Conservation (phyloP, 2,329 filamentous ascomycete genomes). For the Acrocalymma vagum region DNA sequence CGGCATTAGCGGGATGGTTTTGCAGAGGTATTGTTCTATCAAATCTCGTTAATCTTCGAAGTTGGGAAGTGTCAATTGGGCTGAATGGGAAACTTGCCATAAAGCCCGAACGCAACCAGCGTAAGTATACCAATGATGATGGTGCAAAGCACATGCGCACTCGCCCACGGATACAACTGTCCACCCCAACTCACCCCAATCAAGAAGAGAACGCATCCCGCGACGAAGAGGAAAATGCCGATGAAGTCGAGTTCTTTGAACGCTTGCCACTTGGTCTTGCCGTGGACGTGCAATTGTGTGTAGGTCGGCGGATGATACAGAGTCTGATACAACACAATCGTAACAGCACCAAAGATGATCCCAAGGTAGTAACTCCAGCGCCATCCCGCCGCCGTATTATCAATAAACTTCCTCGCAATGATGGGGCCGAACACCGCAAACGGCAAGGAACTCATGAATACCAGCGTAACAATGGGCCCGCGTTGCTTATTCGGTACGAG, state of each 20-base stretch:
- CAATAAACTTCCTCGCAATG: slow-evolving; percentile 53
- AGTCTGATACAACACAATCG: slow-evolving; percentile 52
- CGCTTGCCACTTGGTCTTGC: slow-evolving; percentile 25
- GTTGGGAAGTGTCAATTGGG: too few species aligned
- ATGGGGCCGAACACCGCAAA: slow-evolving; percentile 53
- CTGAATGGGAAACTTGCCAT: slow-evolving; percentile 20
- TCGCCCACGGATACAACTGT: slow-evolving; percentile 15
- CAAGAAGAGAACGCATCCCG: slow-evolving; percentile 51
- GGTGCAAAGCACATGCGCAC: slow-evolving; percentile 2
- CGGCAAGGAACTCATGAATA: slow-evolving; percentile 39
- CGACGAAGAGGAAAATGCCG: slow-evolving; percentile 53
- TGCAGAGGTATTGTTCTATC: slow-evolving; percentile 21
- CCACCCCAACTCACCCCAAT: slow-evolving; percentile 56
- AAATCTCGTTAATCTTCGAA: not conserved
- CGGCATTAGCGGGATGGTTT: slow-evolving; percentile 37
- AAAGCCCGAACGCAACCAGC: slow-evolving; percentile 19
- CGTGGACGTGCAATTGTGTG: slow-evolving; percentile 46
- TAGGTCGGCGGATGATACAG: slow-evolving; percentile 57
- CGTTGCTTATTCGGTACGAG: slow-evolving; percentile 49
- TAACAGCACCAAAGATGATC: slow-evolving; percentile 53
- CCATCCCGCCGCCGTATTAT: slow-evolving; percentile 46
- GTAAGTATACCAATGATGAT: slow-evolving; percentile 29
- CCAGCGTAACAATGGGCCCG: slow-evolving; percentile 35
- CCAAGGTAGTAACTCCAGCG: slow-evolving; percentile 60
- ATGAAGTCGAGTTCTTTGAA: slow-evolving; percentile 51